Evolutionary conservation across 805 yeast species (phyloP), one percentile per base, ranked within the genome.

Genomic region (Aciculoconidium aculeatum): DNA sequence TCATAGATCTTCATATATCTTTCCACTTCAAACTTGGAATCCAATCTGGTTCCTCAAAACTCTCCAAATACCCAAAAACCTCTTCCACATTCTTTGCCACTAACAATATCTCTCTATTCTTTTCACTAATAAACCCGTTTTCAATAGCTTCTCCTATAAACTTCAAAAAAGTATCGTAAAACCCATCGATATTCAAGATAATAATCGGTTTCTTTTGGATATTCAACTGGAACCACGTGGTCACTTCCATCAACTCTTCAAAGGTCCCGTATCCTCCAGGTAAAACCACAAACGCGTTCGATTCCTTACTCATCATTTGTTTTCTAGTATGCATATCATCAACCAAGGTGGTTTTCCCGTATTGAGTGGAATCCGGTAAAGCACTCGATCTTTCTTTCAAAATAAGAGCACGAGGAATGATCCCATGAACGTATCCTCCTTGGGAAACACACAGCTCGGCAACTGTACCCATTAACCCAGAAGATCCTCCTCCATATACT

Each of bases 221-320:
- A 18, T 88, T 92, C 45, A 86, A 67, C 63, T 86, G 95, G 28
- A 77, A 75, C 95, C 95, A 86, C 4, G 95, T 86, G 36, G 81
- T 80, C 32, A 84, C 80, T 61, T 86, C 95, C 79, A 85, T 77
- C 38, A 86, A 65, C 58, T 86, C 95, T 56, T 86, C 95, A 49
- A 84, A 58, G 6, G 94, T 85, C 28, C 95, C 95, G 51, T 77
- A 85, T 3, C 95, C 95, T 39, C 95, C 95, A 9, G 95, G 95
- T 61, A 86, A 67, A 0, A 95, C 94, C 25, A 86, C 73, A 55
- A 86, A 86, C 0, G 90, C 94, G 42, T 76, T 76, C n/a, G 90
- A 79, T 53, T 81, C 88, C 47, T 72, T 69, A 16, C 87, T 94
- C 95, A 86, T 86, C 65, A 81, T 45, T 51, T 77, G 70, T 65